Evolutionary conservation across 495 filamentous ascomycete species (phyloP).

Genomic region (Xylaria venustula): DNA sequence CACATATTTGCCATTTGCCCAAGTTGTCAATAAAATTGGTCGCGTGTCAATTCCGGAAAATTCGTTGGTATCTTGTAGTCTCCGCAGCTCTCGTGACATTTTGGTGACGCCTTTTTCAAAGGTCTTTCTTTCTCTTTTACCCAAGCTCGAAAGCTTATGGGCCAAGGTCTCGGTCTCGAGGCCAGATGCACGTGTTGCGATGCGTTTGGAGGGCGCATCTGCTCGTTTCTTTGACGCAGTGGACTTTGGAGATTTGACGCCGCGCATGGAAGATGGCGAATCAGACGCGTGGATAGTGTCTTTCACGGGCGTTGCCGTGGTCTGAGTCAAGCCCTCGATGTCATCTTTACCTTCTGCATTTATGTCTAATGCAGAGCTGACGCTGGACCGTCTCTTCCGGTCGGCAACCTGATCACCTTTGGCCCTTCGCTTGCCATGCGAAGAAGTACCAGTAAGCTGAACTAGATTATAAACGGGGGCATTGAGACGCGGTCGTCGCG

Average conservation of each 20-base stretch:
- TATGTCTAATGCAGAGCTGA: conserved; percentile 32
- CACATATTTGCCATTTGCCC: conserved; percentile 56
- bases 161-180: conserved; percentile 44
- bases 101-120: conserved; percentile 37
- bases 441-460: conserved; percentile 46
- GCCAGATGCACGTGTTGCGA: conserved; percentile 44
- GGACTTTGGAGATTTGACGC: conserved; percentile 25
- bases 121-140: conserved; percentile 46
- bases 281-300: conserved; percentile 34
- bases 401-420: conserved; percentile 38
- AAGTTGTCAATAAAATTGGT: conserved; percentile 48
- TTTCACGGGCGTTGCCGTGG: conserved; percentile 29
- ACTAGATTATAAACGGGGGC: conserved; percentile 56
- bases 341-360: conserved; percentile 11
- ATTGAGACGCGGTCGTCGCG: conserved; percentile 45
- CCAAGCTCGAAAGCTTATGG: conserved; percentile 41
- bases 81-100: conserved; percentile 47
- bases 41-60: conserved; percentile 51
- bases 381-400: conserved; percentile 41
- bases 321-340: not conserved
- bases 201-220: conserved; percentile 35
- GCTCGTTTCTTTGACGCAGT: conserved; percentile 33
- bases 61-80: conserved; percentile 54
- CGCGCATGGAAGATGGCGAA: conserved; percentile 11
- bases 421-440: conserved; percentile 40